Base-by-base conservation (phyloP, 2,329 filamentous ascomycete genomes). In the Immersiporthe knoxdaviesiana region DNA sequence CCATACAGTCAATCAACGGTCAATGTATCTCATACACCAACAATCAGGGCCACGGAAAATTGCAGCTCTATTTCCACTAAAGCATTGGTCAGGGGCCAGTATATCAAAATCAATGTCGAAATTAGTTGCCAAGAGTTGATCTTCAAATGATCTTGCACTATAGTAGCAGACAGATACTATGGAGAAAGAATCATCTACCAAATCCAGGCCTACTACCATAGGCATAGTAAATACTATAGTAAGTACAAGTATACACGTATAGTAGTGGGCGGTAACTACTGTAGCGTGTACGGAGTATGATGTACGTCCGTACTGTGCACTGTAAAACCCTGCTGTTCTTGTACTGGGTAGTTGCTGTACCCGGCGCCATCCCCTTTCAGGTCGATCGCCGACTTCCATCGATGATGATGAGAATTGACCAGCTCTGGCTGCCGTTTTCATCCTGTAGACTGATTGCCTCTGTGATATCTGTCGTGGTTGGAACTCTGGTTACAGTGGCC, bases 361-460 rank as follows among this genome's bases (percentile, higher is more conserved):
- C 41, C 27, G 30, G 59, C 65, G 65, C 52, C 35, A 61, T 58
- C 41, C 68, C 68, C 65, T 63, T 64, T 70, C 68, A 67, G 60
- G 65, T 58, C 65, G 59, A 52, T 41, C 60, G 35, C 68, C 68
- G 68, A 67, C 68, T 70, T 65, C 65, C 68, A 61, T 24, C 24
- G 24, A 30, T 30, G 27, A 56, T 56, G 52, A n/a, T n/a, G n/a
- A n/a, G n/a, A n/a, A n/a, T n/a, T n/a, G n/a, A 27, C 50, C n/a
- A 27, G 24, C 6, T 56, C 16, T 39, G 24, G 32, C 37, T 27
- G 41, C 24, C 14, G 6, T 30, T 32, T 16, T 54, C 50, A 14
- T 27, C 50, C 5, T 16, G 50, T 16, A 54, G 4, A 35, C 35
- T 4, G 50, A 47, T 21, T 47, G 16, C 41, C 41, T 6, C 21